phyloP scores from a whole-genome alignment of 176 grass and related monocot species.

The Hsuehochloa calcarea region DNA sequence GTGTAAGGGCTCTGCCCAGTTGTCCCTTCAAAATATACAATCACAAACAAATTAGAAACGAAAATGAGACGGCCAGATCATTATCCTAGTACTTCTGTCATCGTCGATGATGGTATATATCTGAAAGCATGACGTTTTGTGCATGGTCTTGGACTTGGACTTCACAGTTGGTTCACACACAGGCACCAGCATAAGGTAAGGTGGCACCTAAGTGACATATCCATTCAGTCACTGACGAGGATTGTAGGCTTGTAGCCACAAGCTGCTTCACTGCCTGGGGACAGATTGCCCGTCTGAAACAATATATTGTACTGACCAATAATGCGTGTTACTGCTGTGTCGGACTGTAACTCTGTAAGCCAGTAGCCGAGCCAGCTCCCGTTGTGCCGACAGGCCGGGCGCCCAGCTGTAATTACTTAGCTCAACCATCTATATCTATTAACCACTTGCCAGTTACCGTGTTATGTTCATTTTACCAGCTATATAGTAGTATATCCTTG shows the following conservation, averaged over 20 bases:
- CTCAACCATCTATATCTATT: neutral
- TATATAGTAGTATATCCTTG: too few relatives aligned
- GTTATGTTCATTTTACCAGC: neutral
- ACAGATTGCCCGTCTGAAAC: constrained; percentile 16
- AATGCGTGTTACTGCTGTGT: neutral
- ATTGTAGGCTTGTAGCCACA: constrained; percentile 11
- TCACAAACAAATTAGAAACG: neutral
- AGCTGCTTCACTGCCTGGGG: neutral
- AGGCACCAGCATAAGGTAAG: neutral
- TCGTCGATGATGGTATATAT: neutral
- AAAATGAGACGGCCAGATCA: neutral
- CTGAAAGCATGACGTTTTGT: neutral
- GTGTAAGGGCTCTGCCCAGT: too few relatives aligned
- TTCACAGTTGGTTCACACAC: neutral
- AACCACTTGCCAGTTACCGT: neutral
- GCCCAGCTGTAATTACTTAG: neutral
- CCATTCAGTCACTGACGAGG: neutral
- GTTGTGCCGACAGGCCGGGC: constrained; percentile 5
- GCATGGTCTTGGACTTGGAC: neutral
- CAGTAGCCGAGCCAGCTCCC: constrained; percentile 19
- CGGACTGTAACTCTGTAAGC: neutral
- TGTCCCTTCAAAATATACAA: too few relatives aligned
- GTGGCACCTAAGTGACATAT: neutral
- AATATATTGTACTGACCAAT: neutral
- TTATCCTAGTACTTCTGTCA: neutral